Percentiles rank a stretch among this genome's conserved stretches.
Evolutionary conservation across 176 grass and related monocot species (phyloP).

Genomic region (Aegilops sharonensis): DNA sequence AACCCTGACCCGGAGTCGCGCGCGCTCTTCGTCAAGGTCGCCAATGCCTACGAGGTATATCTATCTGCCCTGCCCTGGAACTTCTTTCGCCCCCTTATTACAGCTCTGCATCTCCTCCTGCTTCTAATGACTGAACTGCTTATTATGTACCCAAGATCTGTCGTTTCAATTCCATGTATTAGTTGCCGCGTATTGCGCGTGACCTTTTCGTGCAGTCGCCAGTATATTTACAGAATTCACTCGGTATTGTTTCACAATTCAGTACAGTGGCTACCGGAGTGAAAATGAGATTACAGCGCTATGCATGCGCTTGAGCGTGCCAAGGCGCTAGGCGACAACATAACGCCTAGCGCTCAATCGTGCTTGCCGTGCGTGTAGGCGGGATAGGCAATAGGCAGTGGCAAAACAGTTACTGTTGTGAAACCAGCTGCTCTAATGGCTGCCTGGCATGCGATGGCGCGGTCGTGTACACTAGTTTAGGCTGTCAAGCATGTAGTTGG

Average conservation of each 20-base stretch:
- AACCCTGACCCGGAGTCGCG: constrained; percentile 87
- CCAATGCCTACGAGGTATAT: constrained; percentile 85
- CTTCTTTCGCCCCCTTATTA: not conserved
- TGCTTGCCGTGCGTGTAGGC: not conserved
- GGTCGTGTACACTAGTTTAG: not conserved
- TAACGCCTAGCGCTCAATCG: not conserved
- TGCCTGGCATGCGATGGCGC: not conserved
- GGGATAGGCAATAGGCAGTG: not conserved
- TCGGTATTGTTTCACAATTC: not conserved
- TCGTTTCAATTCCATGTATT: not conserved
- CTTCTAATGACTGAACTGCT: not conserved
- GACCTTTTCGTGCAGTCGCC: not conserved
- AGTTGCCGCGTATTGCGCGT: not conserved
- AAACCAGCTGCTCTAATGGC: constrained; percentile 8
- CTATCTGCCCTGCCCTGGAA: not conserved
- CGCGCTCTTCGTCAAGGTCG: constrained; percentile 90
- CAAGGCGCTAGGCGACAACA: not conserved
- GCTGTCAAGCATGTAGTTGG: not conserved
- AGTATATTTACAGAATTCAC: not conserved
- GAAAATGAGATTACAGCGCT: too few species aligned
- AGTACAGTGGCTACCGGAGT: not conserved
- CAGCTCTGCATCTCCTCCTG: not conserved
- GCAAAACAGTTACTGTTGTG: not conserved
- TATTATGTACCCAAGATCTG: not conserved
- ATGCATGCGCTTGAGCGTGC: not conserved